Conservation (phyloP, 108 stramenopile species). For the Epipyxis sp. region DNA sequence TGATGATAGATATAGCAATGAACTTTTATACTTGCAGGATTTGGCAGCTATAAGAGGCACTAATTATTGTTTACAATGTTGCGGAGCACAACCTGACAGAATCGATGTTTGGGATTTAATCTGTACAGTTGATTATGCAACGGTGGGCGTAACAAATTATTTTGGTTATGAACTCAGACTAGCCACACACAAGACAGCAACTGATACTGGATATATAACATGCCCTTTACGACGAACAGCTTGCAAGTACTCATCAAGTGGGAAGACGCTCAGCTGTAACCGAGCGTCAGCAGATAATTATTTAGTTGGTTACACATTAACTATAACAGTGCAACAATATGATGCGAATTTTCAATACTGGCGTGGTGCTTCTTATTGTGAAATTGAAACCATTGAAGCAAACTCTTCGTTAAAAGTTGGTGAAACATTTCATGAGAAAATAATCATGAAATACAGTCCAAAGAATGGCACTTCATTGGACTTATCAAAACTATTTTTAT, state of each 20-base stretch:
- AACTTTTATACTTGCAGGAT: too few relatives aligned
- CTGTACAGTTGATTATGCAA: not conserved
- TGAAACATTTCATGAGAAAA: constrained; percentile 1
- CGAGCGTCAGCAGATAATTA: not conserved
- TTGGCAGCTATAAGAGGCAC: not conserved
- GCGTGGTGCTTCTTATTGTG: not conserved
- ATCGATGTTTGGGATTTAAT: constrained; percentile 1
- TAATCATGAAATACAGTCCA: constrained; percentile 1
- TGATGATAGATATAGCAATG: too few relatives aligned
- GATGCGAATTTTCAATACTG: not conserved
- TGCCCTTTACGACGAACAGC: constrained; percentile 3
- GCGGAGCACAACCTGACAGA: not conserved
- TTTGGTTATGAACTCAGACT: constrained; percentile 10
- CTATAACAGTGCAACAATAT: not conserved
- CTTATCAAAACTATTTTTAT: not conserved
- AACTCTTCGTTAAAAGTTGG: not conserved
- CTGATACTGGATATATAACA: not conserved
- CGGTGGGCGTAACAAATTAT: not conserved
- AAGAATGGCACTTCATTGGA: not conserved
- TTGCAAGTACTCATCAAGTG: not conserved
- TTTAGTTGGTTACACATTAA: not conserved
- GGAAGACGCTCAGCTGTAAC: not conserved
- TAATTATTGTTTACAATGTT: constrained; percentile 2
- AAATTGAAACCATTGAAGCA: not conserved
- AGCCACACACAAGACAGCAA: not conserved